Base-by-base conservation (phyloP, 78 protist genomes). In the slime mould (Dictyostelium discoideum) region DNA sequence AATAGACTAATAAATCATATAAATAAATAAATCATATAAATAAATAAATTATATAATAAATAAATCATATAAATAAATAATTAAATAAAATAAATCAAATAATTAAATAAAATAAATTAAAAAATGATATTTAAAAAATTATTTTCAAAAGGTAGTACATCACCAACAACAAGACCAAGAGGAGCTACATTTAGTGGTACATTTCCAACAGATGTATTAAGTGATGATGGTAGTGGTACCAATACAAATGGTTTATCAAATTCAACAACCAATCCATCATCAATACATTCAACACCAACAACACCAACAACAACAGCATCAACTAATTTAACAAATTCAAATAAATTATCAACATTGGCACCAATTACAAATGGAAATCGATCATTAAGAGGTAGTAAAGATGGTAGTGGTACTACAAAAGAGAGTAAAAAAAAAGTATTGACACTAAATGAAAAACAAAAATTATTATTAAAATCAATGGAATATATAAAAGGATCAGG, bases 171-270 rank as follows among this genome's bases (percentile, higher is more conserved):
- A 73, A 73, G 79, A 73, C 79, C 79, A 73, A 73, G 79, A 29
- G 79, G 79, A 11, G 79, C 79, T 14, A 73, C 79, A 73, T 73
- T 73, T 32, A 9, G 26, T 73, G 79, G 79, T n/a, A n/a, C 76
- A 73, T 73, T 73, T 26, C 79, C 79, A 32, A 32, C 46, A 4
- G 84, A n/a, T 67, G 76, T 6, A n/a, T 11, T 20, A 20, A 65
- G 4, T 67, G 76, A 65, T n/a, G 73, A 7, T 65, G 32, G 9
- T 65, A 54, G 2, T 16, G 18, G 18, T 54, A 54, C 0, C 10
- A 63, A 63, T 63, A 13, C 73, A 63, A 67, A 67, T 67, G 14
- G 5, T 73, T 73, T 73, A 73, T 32, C 79, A 2, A 18, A 2
- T 10, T 73, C 86, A 50, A 5, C 67, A 20, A 44, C 73, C 5